Conservation (phyloP, 345 rosid species). For the Eucalyptus paniculata region DNA sequence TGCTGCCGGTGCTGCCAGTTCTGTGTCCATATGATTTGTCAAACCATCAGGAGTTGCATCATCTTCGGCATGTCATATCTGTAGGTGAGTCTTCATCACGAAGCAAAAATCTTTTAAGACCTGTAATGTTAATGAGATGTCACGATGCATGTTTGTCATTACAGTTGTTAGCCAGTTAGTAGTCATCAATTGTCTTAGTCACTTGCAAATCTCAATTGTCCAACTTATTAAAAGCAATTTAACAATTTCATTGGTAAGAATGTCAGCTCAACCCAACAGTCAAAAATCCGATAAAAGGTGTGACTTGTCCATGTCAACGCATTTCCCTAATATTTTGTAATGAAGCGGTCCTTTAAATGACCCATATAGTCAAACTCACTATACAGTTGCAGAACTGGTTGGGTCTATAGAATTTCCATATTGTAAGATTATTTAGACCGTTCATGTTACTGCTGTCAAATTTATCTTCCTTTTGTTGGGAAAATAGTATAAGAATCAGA, state of each 20-base stretch:
- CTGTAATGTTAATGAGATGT: neutral
- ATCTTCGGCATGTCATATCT: constrained; percentile 24
- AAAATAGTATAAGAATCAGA: neutral
- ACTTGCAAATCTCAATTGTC: neutral
- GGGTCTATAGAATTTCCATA: neutral
- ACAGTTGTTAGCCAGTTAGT: neutral
- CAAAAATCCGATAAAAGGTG: neutral
- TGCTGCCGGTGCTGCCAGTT: constrained; percentile 11
- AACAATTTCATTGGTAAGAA: neutral
- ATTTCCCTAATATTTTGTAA: neutral
- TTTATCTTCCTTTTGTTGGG: neutral
- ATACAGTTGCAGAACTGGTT: neutral
- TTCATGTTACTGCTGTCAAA: neutral
- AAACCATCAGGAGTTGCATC: neutral
- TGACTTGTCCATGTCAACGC: neutral
- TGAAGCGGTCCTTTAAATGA: neutral
- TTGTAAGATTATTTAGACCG: neutral
- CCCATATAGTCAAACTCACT: neutral
- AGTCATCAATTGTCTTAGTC: neutral
- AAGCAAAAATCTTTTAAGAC: neutral
- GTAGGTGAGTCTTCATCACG: constrained; percentile 5
- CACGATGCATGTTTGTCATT: neutral
- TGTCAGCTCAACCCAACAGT: neutral
- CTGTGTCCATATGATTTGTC: constrained; percentile 15
- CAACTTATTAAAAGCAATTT: neutral